Percentiles rank a stretch among this genome's conserved stretches.
These are phyloP conservation scores for Globisporangium nunn DNA, from an alignment of 352 stramenopile genomes.

Conservation along the genomic window DNA sequence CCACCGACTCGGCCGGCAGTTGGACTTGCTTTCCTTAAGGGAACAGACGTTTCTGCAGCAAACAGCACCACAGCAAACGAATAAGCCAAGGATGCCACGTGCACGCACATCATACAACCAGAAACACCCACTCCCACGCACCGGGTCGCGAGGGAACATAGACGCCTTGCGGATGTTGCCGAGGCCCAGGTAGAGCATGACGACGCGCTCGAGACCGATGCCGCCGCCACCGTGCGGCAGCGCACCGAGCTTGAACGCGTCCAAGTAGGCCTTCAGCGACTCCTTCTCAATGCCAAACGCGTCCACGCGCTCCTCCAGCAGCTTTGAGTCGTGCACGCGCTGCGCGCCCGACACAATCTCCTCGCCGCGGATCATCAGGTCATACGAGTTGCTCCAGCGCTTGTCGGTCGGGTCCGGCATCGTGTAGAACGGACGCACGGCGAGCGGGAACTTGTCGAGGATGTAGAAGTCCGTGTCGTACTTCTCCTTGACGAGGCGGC, in stretches of 20 bases:
- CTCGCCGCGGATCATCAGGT: constrained; percentile 99
- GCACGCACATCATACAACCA: neutral
- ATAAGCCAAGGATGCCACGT: constrained; percentile 4
- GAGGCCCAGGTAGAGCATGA: constrained; percentile 98
- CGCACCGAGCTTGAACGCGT: constrained; percentile 98
- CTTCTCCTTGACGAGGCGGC: constrained; percentile 94
- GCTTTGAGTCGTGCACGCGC: constrained; percentile 95
- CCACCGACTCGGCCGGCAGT: no score
- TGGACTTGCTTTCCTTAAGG: constrained; percentile 22
- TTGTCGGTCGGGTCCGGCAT: constrained; percentile 97
- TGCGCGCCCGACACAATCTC: constrained; percentile 99
- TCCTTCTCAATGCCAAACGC: constrained; percentile 78
- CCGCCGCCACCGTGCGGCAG: constrained; percentile 97
- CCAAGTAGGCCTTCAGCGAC: constrained; percentile 94
- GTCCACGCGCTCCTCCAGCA: constrained; percentile 91
- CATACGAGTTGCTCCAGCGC: constrained; percentile 96
- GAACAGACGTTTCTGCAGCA: constrained; percentile 48
- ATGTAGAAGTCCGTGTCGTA: constrained; percentile 99
- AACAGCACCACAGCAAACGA: constrained; percentile 1
- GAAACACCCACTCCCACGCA: constrained; percentile 16
- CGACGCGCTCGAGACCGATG: constrained; percentile 98
- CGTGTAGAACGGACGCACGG: constrained; percentile 99
- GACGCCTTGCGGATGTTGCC: constrained; percentile 98
- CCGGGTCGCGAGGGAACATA: constrained; percentile 98
- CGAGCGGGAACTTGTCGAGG: constrained; percentile 99